Conservation (phyloP, 2,329 filamentous ascomycete genomes). For the Dactylonectria estremocensis region DNA sequence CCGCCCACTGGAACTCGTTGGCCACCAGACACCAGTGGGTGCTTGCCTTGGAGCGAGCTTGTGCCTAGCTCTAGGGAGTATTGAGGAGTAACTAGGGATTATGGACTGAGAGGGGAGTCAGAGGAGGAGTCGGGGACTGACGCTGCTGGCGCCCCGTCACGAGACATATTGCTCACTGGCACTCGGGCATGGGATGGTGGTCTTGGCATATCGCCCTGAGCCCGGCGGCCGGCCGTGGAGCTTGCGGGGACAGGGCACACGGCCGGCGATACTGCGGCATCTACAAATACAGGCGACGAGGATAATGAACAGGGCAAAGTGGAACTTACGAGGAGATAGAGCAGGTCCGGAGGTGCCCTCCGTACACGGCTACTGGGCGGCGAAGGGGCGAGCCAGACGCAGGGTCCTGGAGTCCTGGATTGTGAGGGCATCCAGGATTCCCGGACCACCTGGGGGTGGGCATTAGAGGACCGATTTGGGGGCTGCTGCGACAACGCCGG, state of each 20-base stretch:
- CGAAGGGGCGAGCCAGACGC: neutral
- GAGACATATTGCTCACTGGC: conserved; percentile 15
- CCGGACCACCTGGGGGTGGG: neutral
- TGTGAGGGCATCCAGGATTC: neutral
- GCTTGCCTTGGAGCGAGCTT: neutral
- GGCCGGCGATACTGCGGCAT: conserved; percentile 5
- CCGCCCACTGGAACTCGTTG: neutral
- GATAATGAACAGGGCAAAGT: neutral
- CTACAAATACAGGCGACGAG: neutral
- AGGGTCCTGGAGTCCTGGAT: neutral
- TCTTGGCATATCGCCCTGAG: conserved; percentile 11
- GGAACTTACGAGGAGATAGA: neutral
- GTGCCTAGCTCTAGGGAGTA: too few relatives aligned
- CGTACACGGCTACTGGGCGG: too few relatives aligned
- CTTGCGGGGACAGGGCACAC: conserved; percentile 16
- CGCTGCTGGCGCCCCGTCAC: conserved; percentile 10
- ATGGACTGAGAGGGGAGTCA: too few relatives aligned
- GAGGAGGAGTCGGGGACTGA: too few relatives aligned
- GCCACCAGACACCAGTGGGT: too few relatives aligned
- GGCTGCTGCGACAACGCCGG: conserved; percentile 3
- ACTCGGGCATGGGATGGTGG: neutral
- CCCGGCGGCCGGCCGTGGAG: neutral
- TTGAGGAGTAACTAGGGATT: too few relatives aligned
- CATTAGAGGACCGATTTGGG: too few relatives aligned
- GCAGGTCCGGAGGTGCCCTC: too few relatives aligned